Evolutionary conservation across 768 basidiomycete genomes (phyloP), one percentile per base, ranked within the genome.

Genomic region (Pisolithus sp.): DNA sequence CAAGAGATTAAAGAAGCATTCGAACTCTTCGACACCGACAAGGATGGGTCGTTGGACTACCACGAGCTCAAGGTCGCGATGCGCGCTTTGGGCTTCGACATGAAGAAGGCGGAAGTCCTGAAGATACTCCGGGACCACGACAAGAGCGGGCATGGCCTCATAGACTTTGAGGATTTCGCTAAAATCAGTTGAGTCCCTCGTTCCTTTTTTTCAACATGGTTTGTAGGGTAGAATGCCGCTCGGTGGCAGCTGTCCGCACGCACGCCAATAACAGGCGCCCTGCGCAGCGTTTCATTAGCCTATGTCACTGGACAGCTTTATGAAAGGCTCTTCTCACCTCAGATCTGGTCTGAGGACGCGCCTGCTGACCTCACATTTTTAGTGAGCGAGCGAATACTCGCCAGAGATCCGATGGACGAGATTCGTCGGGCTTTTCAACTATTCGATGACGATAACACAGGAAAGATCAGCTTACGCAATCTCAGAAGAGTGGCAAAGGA

Each of bases 11-110:
- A 93, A 68, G 96, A 99, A 63, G 96, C 96, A 0, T 99, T 99
- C 63, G 95, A 98, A 69, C 84, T 99, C 50, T 99, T 99, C 66
- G 96, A 99, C 72, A 90, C 93, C 42, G 96, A 99, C 78, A 96
- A 97, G 75, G 96, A 99, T 64, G 91, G 91, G 31, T 83, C 80
- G 48, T 76, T 98, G 51, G 96, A 97, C 72, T 98, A 98, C 71
- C 96, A 99, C 72, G 96, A 99, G 67, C 80, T 98, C 62, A 99
- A 98, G 70, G 96, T 99, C 62, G 93, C 95, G 48, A 94, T 99
- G 91, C 81, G 96, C 42, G 96, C 96, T 1, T 73, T 99, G 53
- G 96, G 96, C 1, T 98, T 98, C 66, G 96, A 98, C 68, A 68
- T 96, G 73, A 98, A 98, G 77, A 99, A 98, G 73, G 92, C 92